phyloP scores from a whole-genome alignment of 2,329 filamentous ascomycete species.

The Verticillium longisporum region DNA sequence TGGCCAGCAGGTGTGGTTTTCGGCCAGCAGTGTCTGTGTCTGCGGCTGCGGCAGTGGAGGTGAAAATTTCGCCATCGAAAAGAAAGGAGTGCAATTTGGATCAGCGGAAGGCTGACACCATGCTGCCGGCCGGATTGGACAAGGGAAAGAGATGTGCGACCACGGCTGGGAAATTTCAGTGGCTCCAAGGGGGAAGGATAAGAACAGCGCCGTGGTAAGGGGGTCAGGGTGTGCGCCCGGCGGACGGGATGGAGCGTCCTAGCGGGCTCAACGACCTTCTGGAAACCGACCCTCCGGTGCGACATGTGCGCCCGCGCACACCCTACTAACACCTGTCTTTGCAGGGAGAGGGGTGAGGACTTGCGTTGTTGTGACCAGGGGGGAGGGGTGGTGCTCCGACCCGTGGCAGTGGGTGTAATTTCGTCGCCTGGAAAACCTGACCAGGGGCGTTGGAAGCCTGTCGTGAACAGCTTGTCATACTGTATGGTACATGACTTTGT shows the following conservation, averaged over 20 bases:
- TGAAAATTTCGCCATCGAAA: conserved; percentile 8
- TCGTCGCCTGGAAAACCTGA: not conserved
- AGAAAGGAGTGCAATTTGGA: conserved; percentile 9
- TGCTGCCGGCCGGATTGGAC: conserved; percentile 2
- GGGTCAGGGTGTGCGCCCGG: conserved; percentile 2
- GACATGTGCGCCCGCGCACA: conserved; percentile 1
- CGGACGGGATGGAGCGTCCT: conserved; percentile 1
- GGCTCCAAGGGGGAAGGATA: not conserved
- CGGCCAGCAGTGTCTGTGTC: not conserved
- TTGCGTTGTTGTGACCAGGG: conserved; percentile 3
- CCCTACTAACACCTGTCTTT: conserved; percentile 10
- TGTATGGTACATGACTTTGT: conserved; percentile 5
- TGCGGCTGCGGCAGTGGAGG: conserved; percentile 3
- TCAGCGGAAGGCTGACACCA: conserved; percentile 2
- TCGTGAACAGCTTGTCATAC: conserved; percentile 1
- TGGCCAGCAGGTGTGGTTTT: not conserved
- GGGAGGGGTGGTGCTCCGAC: conserved; percentile 2
- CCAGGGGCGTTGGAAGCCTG: not conserved
- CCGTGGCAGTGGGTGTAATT: conserved; percentile 1
- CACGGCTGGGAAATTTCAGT: conserved; percentile 1
- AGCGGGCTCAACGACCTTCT: not conserved
- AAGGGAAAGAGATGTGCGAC: conserved; percentile 1
- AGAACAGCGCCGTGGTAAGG: not conserved
- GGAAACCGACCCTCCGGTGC: not conserved
- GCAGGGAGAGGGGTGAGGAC: conserved; percentile 10